Evolutionary conservation across 306 rosid genomes (phyloP), one percentile per base, ranked within the genome.

Genomic region (Vigna unguiculata): DNA sequence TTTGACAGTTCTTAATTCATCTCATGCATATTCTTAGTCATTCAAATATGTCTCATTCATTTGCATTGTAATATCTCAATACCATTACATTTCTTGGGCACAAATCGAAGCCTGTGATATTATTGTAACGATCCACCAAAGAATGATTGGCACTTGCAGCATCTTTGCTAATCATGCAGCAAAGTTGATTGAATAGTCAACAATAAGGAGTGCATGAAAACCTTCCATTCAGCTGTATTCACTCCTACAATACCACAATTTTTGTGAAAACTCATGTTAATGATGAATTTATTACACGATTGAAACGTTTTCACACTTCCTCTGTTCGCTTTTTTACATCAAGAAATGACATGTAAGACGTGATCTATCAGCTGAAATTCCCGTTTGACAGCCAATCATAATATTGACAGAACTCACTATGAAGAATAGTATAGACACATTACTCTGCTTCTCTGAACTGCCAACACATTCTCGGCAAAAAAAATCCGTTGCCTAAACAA

Each of bases 401-500:
- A 30, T 7, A 60, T 16, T 30, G 67, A 60, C 67, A 60, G 13
- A 58, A 24, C 43, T 38, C 43, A 38, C 43, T 38, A 7, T 38
- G 43, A 38, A 38, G 43, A 38, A 7, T 38, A 8, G 43, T 38
- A 38, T 38, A 38, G 43, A 38, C 11, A 58, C 64, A 25, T 58
- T 15, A 14, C 65, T 13, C 20, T 28, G 9, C n/a, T 60, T 61
- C 68, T 61, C 46, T 61, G 66, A 58, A 28, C 65, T 59, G 66
- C 4, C 5, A 19, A 59, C 21, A 15, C 21, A 55, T 55, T 55
- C 66, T 25, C 40, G 6, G 2, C 19, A 59, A 28, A 61, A 7
- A 61, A 28, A 32, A 61, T 38, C 20, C 30, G 7, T 17, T 63
- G 36, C 14, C 47, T 36, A 54, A 53, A 62, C 11, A 59, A 36